These are phyloP conservation scores for Sporothrix mexicana DNA, from an alignment of 2,329 filamentous ascomycete species.

Conservation along the genomic window DNA sequence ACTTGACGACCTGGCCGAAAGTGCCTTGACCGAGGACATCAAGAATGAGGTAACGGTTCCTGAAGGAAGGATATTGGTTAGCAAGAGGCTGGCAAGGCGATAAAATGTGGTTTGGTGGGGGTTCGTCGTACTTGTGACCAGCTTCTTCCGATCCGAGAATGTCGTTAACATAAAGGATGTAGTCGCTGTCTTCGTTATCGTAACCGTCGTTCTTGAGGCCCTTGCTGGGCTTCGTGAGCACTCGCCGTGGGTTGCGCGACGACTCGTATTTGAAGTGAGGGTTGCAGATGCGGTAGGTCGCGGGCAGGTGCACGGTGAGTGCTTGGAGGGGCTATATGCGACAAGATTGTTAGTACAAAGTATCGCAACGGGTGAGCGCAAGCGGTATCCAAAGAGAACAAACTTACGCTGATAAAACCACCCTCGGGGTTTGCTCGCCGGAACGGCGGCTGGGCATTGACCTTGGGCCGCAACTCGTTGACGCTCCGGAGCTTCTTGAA, in stretches of 20 bases:
- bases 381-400: not conserved
- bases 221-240: conserved; percentile 98
- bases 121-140: conserved; percentile 79
- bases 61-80: conserved; percentile 44
- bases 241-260: conserved; percentile 90
- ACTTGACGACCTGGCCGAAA: conserved; percentile 98
- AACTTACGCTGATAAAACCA: conserved; percentile 91
- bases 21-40: conserved; percentile 97
- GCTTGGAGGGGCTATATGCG: conserved; percentile 82
- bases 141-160: conserved; percentile 97
- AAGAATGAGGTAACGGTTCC: conserved; percentile 94
- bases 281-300: conserved; percentile 98
- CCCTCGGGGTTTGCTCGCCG: conserved; percentile 94
- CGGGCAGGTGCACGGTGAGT: conserved; percentile 87
- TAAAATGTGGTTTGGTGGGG: not conserved
- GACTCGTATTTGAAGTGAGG: conserved; percentile 98
- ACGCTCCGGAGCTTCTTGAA: conserved; percentile 79
- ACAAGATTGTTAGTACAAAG: conserved; percentile 29
- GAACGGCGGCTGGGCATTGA: conserved; percentile 87
- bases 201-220: conserved; percentile 98
- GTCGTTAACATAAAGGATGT: conserved; percentile 98
- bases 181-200: conserved; percentile 98
- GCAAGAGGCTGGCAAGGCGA: not conserved
- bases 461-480: conserved; percentile 77
- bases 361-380: conserved; percentile 13